Conservation (phyloP, 2,329 filamentous ascomycete genomes). For the Ambrosiella cleistominuta region DNA sequence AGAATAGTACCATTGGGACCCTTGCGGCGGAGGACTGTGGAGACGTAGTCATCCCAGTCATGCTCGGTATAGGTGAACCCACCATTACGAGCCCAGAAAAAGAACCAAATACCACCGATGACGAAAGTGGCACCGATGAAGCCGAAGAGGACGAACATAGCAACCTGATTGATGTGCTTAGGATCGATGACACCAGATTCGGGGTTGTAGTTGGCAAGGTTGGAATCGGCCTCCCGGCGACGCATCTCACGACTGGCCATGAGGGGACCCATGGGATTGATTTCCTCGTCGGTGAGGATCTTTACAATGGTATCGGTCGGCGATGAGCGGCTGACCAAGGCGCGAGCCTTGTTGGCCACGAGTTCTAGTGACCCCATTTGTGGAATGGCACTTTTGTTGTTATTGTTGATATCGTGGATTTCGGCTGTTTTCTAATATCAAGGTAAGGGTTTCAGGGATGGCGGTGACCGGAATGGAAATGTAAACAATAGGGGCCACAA, state of each 20-base stretch:
- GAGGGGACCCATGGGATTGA: conserved; percentile 21
- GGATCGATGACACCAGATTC: conserved; percentile 33
- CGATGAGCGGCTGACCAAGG: neutral
- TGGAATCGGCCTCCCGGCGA: conserved; percentile 22
- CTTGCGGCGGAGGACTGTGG: conserved; percentile 73
- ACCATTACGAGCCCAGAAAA: conserved; percentile 95
- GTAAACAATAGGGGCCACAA: neutral
- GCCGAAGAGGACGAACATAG: conserved; percentile 72
- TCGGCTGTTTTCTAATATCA: too few species aligned
- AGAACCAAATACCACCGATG: conserved; percentile 75
- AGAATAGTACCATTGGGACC: conserved; percentile 79
- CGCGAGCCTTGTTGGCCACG: conserved; percentile 4
- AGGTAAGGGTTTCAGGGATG: neutral
- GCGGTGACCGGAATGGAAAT: neutral
- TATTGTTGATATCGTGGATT: neutral
- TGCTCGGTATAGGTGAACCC: conserved; percentile 71
- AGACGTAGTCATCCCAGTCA: conserved; percentile 98
- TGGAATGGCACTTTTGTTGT: neutral
- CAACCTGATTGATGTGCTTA: conserved; percentile 43
- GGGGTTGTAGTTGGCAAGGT: conserved; percentile 23
- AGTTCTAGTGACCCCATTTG: neutral
- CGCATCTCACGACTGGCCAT: conserved; percentile 27
- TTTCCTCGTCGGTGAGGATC: conserved; percentile 2
- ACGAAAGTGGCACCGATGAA: conserved; percentile 65
- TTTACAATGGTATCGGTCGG: neutral